Base-by-base conservation (phyloP, 306 rosid species). In the Vigna hirtella region DNA sequence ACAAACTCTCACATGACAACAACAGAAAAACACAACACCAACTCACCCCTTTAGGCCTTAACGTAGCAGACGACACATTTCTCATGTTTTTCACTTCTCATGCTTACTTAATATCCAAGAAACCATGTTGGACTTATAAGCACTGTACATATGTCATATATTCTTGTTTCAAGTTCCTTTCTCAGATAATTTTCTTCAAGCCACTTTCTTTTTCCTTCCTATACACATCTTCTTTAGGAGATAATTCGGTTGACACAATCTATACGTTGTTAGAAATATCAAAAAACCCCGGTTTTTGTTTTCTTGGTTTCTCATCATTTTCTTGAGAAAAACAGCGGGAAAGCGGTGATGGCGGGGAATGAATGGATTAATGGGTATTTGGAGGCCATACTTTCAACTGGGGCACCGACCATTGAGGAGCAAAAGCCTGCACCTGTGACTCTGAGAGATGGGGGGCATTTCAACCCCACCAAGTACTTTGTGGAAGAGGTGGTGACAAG, bases 341-440 rank as follows among this genome's bases (percentile, higher is more conserved):
- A 50, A 70, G 51, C 16, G 59, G 74, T 47, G 58, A 92, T 93
- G 98, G 97, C 98, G 12, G 98, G 97, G 17, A 94, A 94, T 69
- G 98, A 94, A 87, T 94, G 98, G 97, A 94, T 94, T 1, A 89
- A 94, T 40, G 98, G 98, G 17, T 94, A 94, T 80, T 74, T 94
- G 79, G 98, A 94, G 83, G 98, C 98, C 0, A 94, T 94, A 70
- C 59, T 94, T 9, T 93, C 91, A 28, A 90, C 86, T 2, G 96
- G 97, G 40, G 96, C 97, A 12, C 51, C 96, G 10, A 84, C 87
- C 52, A 90, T 91, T 56, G 98, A 93, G 53, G 98, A 91, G 67
- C 91, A 88, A 47, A 91, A 89, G 77, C 86, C 93, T 2, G 70
- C 82, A 74, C 74, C 89, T 50, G 93, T 63, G 82, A 79, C 81